A percentile compares a stretch with the other conserved stretches of the same genome.
These are phyloP conservation scores for Penicillium aurantiogriseum DNA, from an alignment of 2,329 filamentous ascomycete species.

Conservation along the genomic window DNA sequence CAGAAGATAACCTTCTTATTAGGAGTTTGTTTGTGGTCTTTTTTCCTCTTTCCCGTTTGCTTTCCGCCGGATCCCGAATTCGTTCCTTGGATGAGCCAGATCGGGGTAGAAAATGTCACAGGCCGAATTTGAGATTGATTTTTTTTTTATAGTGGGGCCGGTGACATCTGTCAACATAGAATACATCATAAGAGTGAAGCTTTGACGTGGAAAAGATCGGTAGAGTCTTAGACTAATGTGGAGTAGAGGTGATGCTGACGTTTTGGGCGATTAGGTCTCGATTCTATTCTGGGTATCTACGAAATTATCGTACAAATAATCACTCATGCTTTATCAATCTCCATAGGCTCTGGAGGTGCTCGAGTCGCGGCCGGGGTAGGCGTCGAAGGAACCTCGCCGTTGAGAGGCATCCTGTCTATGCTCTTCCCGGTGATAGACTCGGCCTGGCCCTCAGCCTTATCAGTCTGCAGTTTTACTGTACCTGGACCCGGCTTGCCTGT, in stretches of 20 bases:
- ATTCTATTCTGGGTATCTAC: constrained; percentile 15
- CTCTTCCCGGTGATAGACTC: constrained; percentile 3
- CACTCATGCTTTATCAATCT: constrained; percentile 12
- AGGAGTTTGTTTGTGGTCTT: constrained; percentile 2
- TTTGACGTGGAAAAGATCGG: neutral
- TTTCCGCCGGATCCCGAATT: constrained; percentile 1
- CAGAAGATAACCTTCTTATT: neutral
- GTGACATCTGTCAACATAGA: constrained; percentile 6
- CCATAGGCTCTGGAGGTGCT: constrained; percentile 15
- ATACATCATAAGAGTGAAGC: neutral
- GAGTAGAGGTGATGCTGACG: constrained; percentile 7
- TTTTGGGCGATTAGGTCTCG: constrained; percentile 3
- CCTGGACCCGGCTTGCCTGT: constrained; percentile 22
- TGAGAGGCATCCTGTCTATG: neutral
- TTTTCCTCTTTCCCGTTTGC: neutral
- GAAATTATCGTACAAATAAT: constrained; percentile 5
- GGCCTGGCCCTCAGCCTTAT: constrained; percentile 14
- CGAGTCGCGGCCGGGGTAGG: constrained; percentile 3
- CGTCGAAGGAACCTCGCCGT: neutral
- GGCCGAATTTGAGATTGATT: neutral
- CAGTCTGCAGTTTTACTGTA: neutral
- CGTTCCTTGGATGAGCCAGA: constrained; percentile 5
- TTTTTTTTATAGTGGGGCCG: neutral
- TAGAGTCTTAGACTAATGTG: constrained; percentile 1
- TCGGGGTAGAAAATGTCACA: neutral